phyloP scores from a whole-genome alignment of 257 asterid species.

The Paraleonurus japonicus region DNA sequence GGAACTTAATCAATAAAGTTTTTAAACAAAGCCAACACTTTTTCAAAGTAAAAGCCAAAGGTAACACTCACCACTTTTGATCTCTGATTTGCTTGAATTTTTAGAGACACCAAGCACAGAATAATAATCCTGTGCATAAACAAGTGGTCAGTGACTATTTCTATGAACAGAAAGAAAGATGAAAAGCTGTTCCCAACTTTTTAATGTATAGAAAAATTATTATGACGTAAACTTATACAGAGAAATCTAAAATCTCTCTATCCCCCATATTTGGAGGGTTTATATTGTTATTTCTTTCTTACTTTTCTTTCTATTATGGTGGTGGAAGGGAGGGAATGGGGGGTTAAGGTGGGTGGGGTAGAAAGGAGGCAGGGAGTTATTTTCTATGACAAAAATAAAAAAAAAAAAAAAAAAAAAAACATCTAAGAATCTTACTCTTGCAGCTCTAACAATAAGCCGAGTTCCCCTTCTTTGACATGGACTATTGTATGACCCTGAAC shows the following conservation, averaged over 20 bases:
- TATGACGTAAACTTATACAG: background rate
- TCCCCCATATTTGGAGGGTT: background rate
- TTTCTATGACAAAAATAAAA: background rate
- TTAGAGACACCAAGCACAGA: constrained; percentile 88
- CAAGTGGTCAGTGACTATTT: constrained; percentile 13
- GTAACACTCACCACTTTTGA: constrained; percentile 75
- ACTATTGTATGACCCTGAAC: constrained; percentile 39
- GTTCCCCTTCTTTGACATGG: constrained; percentile 55
- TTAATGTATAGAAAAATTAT: background rate
- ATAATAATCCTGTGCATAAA: constrained; percentile 71
- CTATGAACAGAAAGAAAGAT: constrained; percentile 4
- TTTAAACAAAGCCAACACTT: background rate
- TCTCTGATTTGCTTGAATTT: constrained; percentile 82
- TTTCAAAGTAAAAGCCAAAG: constrained; percentile 3
- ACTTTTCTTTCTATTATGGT: background rate
- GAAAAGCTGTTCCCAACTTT: background rate
- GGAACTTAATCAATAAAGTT: constrained; percentile 9
- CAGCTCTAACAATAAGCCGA: constrained; percentile 81
- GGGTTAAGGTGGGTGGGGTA: background rate
- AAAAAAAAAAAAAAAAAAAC: background rate
- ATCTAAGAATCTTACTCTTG: constrained; percentile 48
- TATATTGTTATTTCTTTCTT: background rate
- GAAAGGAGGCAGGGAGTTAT: background rate
- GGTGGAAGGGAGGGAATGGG: background rate
- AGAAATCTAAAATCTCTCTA: background rate